phyloP scores from a whole-genome alignment of 495 filamentous ascomycete genomes.

The Xylaria castorea region DNA sequence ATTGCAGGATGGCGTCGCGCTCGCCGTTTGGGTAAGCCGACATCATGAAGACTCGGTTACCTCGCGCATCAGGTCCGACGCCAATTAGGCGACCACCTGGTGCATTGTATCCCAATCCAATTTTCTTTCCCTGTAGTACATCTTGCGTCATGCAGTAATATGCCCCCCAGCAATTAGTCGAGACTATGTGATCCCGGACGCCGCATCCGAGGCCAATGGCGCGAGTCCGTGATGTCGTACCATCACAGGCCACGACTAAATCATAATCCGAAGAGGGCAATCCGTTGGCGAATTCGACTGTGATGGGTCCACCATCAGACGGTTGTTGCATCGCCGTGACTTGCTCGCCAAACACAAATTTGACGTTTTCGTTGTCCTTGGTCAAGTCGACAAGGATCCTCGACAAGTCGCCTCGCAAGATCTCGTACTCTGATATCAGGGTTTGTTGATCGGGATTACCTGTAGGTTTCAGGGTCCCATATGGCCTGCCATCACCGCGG shows the following conservation, averaged over 20 bases:
- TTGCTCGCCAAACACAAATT: slow-evolving; percentile 34
- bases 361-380: slow-evolving; percentile 37
- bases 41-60: slow-evolving; percentile 44
- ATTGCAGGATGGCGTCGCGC: slow-evolving; percentile 38
- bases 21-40: slow-evolving; percentile 39
- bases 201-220: slow-evolving; percentile 51
- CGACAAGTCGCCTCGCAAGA: slow-evolving; percentile 36
- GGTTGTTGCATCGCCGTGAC: slow-evolving; percentile 37
- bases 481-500: slow-evolving; percentile 30
- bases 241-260: slow-evolving; percentile 58
- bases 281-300: slow-evolving; percentile 35
- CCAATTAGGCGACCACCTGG: slow-evolving; percentile 45
- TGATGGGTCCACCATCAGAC: slow-evolving; percentile 34
- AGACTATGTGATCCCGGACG: slow-evolving; percentile 47
- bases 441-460: slow-evolving; percentile 37
- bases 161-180: slow-evolving; percentile 48
- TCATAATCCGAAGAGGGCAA: slow-evolving; percentile 49
- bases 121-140: slow-evolving; percentile 45
- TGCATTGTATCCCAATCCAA: slow-evolving; percentile 46
- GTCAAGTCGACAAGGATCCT: slow-evolving; percentile 35
- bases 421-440: slow-evolving; percentile 32
- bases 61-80: slow-evolving; percentile 44
- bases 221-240: slow-evolving; percentile 55
- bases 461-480: slow-evolving; percentile 32
- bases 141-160: slow-evolving; percentile 51